Base-by-base conservation (phyloP, 495 filamentous ascomycete species). In the Podospora pseudopauciseta region DNA sequence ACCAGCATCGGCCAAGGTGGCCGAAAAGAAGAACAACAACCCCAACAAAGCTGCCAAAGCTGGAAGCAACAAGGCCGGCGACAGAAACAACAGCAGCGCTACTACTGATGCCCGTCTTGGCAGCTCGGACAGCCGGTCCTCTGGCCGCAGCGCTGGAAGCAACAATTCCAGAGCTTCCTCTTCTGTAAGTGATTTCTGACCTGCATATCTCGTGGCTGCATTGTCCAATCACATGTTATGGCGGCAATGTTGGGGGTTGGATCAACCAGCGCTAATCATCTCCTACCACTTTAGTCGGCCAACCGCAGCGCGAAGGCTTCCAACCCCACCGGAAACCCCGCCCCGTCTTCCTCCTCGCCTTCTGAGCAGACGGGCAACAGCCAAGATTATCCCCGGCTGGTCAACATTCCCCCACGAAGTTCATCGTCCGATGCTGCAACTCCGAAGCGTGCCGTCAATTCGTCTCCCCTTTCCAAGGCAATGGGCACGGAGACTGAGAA, bases 381-480 rank as follows among this genome's bases (percentile, higher is more conserved):
- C 79, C 82, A 76, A 73, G 83, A 88, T 73, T 82, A 88, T 76
- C 78, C 85, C 32, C 87, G 85, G 72, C 78, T 79, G 63, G 83
- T 91, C 69, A 89, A 83, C 71, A 85, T 92, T 67, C 89, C 89
- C 59, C 84, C 90, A 60, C 83, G 90, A 74, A 87, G 82, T 67
- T 88, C 88, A 23, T 92, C 91, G 65, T 79, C 87, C 76, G 91
- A 96, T 80, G 82, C 77, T 70, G 81, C 87, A 64, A 84, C 76
- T 65, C 80, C 86, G 65, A 84, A 79, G 65, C 89, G 92, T 76
- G 77, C 86, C 55, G 84, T 80, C 72, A 92, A 86, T 74, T 92
- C 93, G 1, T 97, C 96, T 39, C 94, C 95, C 28, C 84, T 97
- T 44, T 97, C 95, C 0, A 90, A 92, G 78, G 93, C 84, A 30